phyloP scores from a whole-genome alignment of 139 green algal species.

The Haematococcus sp. region DNA sequence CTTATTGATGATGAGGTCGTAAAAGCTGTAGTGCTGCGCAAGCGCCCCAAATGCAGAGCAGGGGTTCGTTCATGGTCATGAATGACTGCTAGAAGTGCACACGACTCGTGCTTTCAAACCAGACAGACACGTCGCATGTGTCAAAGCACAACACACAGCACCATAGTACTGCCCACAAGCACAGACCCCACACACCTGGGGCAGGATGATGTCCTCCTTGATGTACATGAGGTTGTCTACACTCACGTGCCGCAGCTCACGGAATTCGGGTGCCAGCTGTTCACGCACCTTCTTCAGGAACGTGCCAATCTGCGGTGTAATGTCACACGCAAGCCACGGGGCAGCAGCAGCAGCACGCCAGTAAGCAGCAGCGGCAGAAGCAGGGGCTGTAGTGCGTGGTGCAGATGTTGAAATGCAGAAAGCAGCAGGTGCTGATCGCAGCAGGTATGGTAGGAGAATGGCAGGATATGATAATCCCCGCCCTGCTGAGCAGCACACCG shows the following conservation, averaged over 20 bases:
- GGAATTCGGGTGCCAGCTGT: conserved; percentile 84
- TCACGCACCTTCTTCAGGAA: conserved; percentile 89
- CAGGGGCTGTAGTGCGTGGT: neutral
- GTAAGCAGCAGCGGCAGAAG: conserved; percentile 13
- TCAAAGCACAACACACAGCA: neutral
- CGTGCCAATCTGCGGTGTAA: conserved; percentile 53
- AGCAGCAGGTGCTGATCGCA: no score
- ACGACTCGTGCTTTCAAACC: no score
- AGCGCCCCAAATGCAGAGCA: conserved; percentile 73
- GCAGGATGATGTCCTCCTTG: conserved; percentile 67
- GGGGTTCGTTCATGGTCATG: neutral
- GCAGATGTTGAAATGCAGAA: neutral
- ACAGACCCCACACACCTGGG: conserved; percentile 62
- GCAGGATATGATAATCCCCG: no score
- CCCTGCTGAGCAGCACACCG: neutral
- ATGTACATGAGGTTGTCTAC: conserved; percentile 94
- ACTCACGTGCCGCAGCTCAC: conserved; percentile 71
- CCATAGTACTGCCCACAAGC: neutral
- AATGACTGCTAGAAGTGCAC: neutral
- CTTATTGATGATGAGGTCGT: conserved; percentile 95
- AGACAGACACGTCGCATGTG: no score
- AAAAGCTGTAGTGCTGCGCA: conserved; percentile 90
- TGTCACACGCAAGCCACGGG: no score
- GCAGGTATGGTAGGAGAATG: no score
- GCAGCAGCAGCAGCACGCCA: no score